These are phyloP conservation scores for Rhododendron kiyosumense DNA, from an alignment of 148 eudicot genomes.

Conservation along the genomic window DNA sequence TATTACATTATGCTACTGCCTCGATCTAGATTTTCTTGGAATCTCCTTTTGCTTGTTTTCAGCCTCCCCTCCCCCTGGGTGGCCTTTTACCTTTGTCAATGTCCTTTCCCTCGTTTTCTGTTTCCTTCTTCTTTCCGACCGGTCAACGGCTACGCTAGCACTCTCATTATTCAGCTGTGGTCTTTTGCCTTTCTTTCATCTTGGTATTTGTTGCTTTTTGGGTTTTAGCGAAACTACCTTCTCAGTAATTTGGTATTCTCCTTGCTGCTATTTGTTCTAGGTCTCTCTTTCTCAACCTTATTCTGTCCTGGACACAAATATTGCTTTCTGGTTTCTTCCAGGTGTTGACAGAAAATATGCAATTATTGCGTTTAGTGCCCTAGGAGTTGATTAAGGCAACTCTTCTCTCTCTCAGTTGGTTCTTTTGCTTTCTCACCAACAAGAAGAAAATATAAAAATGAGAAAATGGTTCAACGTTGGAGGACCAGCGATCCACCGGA, in stretches of 20 bases:
- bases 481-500: background rate
- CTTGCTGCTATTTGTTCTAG: background rate
- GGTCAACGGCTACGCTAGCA: too few species aligned
- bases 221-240: background rate
- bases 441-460: background rate
- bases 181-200: background rate
- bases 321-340: conserved; percentile 1
- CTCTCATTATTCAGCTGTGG: background rate
- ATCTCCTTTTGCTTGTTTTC: background rate
- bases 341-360: background rate
- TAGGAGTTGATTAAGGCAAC: background rate
- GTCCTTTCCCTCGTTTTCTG: background rate
- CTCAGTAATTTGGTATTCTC: background rate
- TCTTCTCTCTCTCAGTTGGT: background rate
- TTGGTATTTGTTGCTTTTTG: background rate
- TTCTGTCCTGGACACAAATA: background rate
- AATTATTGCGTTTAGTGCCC: background rate
- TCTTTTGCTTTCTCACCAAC: background rate
- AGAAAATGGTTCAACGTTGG: background rate
- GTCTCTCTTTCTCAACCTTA: background rate
- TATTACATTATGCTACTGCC: background rate
- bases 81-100: background rate
- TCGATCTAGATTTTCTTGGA: conserved; percentile 3
- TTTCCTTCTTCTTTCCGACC: background rate
- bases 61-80: background rate